phyloP scores from a whole-genome alignment of 1,139 yeast genomes.

The Scheffersomyces stambukii region DNA sequence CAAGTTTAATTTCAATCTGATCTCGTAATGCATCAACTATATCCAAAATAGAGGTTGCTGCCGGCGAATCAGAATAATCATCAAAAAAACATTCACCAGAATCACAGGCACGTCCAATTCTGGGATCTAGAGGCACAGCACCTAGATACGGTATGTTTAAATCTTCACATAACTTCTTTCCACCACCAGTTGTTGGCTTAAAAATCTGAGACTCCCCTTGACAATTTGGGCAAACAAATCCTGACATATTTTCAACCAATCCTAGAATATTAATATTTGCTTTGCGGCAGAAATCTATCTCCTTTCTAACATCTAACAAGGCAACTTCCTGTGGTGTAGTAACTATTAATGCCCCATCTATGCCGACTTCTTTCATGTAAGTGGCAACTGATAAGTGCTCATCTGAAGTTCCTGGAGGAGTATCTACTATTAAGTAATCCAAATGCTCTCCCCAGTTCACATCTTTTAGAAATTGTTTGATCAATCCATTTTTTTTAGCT shows the following conservation, averaged over 20 bases:
- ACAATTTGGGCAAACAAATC: constrained; percentile 95
- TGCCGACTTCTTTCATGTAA: constrained; percentile 83
- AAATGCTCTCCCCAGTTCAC: constrained; percentile 90
- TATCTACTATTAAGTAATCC: constrained; percentile 87
- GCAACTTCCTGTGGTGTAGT: constrained; percentile 99
- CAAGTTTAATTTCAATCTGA: constrained; percentile 28
- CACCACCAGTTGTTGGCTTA: constrained; percentile 97
- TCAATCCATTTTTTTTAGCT: constrained; percentile 86
- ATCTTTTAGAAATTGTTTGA: constrained; percentile 90
- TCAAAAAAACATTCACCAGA: constrained; percentile 84
- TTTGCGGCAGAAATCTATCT: constrained; percentile 89
- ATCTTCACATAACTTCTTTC: constrained; percentile 76
- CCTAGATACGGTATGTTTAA: constrained; percentile 77
- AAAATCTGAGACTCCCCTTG: constrained; percentile 87
- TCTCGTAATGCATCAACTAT: constrained; percentile 69
- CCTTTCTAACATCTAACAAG: constrained; percentile 88
- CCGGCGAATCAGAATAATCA: constrained; percentile 86
- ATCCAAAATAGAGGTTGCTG: constrained; percentile 78
- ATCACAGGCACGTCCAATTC: constrained; percentile 89
- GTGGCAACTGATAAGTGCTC: constrained; percentile 90
- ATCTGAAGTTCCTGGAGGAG: constrained; percentile 98
- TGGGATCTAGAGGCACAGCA: constrained; percentile 90
- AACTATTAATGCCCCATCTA: constrained; percentile 92
- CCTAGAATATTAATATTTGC: constrained; percentile 86
- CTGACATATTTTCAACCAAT: constrained; percentile 95